Evolutionary conservation across 2,329 filamentous ascomycete species (phyloP).

Genomic region (Aspergillus novoparasiticus): DNA sequence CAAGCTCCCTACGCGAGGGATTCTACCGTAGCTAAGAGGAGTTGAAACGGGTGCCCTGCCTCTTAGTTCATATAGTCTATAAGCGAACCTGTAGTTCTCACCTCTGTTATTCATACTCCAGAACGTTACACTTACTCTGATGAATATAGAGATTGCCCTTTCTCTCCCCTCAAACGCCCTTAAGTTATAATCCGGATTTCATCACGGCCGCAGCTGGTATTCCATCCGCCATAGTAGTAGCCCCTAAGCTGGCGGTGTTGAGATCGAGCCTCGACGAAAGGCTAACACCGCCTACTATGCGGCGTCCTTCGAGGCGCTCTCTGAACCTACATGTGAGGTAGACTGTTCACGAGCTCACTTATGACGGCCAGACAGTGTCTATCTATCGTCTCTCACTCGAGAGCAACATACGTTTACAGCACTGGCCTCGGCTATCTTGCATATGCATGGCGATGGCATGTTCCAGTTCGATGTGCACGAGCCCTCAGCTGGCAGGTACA

Average conservation of each 20-base stretch:
- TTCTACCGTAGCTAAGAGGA: too few relatives aligned
- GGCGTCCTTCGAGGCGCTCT: conserved; percentile 15
- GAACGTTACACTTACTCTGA: too few relatives aligned
- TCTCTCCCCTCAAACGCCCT: conserved; percentile 17
- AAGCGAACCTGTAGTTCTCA: too few relatives aligned
- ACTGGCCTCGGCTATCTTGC: conserved; percentile 23
- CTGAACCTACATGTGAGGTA: conserved; percentile 21
- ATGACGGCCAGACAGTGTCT: conserved; percentile 23
- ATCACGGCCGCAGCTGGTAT: conserved; percentile 17
- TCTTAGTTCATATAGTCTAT: too few relatives aligned
- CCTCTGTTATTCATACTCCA: too few relatives aligned
- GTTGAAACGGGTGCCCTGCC: too few relatives aligned
- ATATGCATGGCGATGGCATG: conserved; percentile 30
- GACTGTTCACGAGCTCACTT: conserved; percentile 16
- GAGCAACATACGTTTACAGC: background rate
- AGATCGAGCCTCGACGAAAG: conserved; percentile 14
- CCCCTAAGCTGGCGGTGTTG: conserved; percentile 15
- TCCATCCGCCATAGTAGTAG: conserved; percentile 12
- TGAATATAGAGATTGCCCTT: too few relatives aligned
- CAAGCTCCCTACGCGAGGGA: too few relatives aligned
- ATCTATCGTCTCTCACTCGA: conserved; percentile 22
- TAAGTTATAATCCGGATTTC: conserved; percentile 24
- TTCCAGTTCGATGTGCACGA: conserved; percentile 21
- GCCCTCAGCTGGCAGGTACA: conserved; percentile 18
- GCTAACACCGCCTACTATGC: conserved; percentile 13